A percentile compares a stretch with the other conserved stretches of the same genome.
Conservation (phyloP, 2,329 filamentous ascomycete genomes). For the Colletotrichum theobromicola region DNA sequence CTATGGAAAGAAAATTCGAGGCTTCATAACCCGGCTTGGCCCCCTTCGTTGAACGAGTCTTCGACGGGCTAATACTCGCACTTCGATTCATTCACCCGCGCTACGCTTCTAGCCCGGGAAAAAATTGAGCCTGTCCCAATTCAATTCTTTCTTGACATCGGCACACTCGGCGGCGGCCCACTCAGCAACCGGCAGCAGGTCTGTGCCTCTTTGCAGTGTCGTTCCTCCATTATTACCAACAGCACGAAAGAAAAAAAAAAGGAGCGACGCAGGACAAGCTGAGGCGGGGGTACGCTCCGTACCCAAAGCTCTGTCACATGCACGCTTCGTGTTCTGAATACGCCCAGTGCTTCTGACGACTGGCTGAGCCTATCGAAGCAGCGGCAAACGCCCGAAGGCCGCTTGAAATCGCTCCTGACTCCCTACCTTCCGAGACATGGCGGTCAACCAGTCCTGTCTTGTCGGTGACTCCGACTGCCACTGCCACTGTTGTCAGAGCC, state of each 20-base stretch:
- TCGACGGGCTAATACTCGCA: neutral
- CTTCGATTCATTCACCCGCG: neutral
- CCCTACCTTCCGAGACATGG: slow-evolving; percentile 16
- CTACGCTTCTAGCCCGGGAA: neutral
- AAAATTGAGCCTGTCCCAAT: neutral
- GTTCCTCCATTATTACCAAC: neutral
- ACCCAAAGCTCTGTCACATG: slow-evolving; percentile 7
- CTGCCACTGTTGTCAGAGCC: neutral
- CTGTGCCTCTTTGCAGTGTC: neutral
- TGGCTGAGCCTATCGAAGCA: neutral
- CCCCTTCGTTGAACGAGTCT: neutral
- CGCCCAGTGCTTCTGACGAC: neutral
- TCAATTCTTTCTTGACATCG: neutral
- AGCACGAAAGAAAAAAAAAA: neutral
- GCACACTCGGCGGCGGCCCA: neutral
- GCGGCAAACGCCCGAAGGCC: neutral
- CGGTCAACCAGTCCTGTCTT: neutral
- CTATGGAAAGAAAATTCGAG: neutral
- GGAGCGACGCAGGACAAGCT: neutral
- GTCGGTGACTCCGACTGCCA: slow-evolving; percentile 10
- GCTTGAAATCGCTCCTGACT: neutral
- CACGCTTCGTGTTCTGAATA: neutral
- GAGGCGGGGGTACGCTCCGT: neutral
- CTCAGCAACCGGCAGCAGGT: neutral
- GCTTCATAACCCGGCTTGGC: neutral